phyloP scores from a whole-genome alignment of 805 yeast genomes.

The Metschnikowia cubensis region DNA sequence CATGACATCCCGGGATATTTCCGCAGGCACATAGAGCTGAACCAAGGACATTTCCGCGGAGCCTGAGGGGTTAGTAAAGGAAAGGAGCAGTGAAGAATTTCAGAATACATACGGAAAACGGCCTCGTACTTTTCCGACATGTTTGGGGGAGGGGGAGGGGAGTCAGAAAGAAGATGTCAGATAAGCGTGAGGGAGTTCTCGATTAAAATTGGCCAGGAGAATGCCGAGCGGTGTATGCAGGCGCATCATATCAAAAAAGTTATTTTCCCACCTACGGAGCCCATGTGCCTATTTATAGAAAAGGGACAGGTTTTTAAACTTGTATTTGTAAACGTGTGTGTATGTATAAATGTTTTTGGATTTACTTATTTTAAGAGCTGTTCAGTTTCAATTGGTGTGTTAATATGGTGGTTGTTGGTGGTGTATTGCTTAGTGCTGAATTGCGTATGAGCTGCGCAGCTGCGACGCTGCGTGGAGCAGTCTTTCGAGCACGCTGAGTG shows the following conservation, averaged over 20 bases:
- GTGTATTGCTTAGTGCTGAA: too few species aligned
- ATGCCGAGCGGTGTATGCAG: conserved; percentile 5
- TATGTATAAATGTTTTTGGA: too few species aligned
- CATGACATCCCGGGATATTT: conserved; percentile 82
- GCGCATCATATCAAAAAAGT: neutral
- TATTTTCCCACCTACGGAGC: neutral
- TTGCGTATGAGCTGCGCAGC: too few species aligned
- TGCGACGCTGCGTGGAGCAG: too few species aligned
- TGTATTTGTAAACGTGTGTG: too few species aligned
- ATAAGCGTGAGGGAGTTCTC: conserved; percentile 2
- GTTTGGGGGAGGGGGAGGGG: neutral
- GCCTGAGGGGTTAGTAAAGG: conserved; percentile 36
- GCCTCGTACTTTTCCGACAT: conserved; percentile 40
- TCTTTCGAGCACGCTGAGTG: too few species aligned
- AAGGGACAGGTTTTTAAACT: too few species aligned
- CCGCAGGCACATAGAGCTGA: conserved; percentile 87
- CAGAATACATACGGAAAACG: conserved; percentile 38
- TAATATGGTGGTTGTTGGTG: too few species aligned
- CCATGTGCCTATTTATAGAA: too few species aligned
- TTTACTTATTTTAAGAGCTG: too few species aligned
- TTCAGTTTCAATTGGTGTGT: too few species aligned
- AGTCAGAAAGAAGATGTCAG: conserved; percentile 3
- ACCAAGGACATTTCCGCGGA: conserved; percentile 97
- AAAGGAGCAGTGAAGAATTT: neutral
- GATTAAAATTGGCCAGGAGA: conserved; percentile 6